Percentiles rank a stretch among this genome's conserved stretches.
These are phyloP conservation scores for Xerocomus nothofagi DNA, from an alignment of 1,284 basidiomycete genomes.

Conservation along the genomic window DNA sequence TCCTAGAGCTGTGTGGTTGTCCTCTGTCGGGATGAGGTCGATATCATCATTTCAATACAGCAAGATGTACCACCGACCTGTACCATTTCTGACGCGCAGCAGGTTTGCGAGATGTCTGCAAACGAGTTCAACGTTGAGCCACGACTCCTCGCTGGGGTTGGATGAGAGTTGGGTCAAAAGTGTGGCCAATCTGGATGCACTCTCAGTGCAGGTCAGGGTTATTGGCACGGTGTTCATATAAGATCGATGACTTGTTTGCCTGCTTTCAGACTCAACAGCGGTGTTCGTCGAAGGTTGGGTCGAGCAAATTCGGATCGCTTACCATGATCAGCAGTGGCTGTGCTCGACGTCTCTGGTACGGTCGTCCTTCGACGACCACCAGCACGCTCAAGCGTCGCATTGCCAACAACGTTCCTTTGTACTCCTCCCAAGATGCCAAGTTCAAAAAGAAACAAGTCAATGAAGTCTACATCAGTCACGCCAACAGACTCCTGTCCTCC, in stretches of 20 bases:
- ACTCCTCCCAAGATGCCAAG: constrained; percentile 37
- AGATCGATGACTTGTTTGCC: too few species aligned
- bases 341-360: too few species aligned
- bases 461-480: constrained; percentile 40
- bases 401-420: too few species aligned
- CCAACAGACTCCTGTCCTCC: constrained; percentile 26
- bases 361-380: too few species aligned
- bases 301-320: not conserved
- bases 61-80: constrained; percentile 37
- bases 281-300: not conserved
- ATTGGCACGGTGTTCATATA: constrained; percentile 26
- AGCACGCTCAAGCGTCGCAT: too few species aligned
- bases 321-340: constrained; percentile 20
- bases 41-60: constrained; percentile 5
- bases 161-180: constrained; percentile 39
- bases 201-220: constrained; percentile 25
- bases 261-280: too few species aligned
- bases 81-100: constrained; percentile 53
- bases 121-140: constrained; percentile 52
- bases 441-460: constrained; percentile 52
- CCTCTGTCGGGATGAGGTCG: constrained; percentile 44
- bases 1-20: constrained; percentile 70
- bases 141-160: constrained; percentile 40
- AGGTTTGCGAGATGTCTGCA: constrained; percentile 61
- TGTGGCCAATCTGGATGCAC: constrained; percentile 29